These are phyloP conservation scores for Nicotiana rustica DNA, from an alignment of 305 asterid genomes.

Conservation along the genomic window DNA sequence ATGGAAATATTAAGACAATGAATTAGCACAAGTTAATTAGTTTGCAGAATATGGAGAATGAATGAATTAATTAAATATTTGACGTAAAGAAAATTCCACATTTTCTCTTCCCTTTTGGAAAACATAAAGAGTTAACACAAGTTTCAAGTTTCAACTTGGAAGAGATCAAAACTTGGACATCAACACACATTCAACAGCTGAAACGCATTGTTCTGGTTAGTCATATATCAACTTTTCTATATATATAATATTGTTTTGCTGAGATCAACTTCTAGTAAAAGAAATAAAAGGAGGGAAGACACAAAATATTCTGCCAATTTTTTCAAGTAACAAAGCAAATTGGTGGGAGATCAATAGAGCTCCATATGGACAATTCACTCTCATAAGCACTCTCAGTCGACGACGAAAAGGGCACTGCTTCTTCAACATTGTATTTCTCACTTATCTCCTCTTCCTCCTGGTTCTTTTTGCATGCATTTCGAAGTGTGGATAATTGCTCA, in stretches of 20 bases:
- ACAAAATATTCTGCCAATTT: neutral
- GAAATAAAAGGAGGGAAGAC: neutral
- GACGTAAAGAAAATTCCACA: no score
- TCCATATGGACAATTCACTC: conserved; percentile 64
- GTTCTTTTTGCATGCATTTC: conserved; percentile 56
- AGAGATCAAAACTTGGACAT: no score
- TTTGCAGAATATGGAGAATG: no score
- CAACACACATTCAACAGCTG: neutral
- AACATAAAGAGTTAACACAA: neutral
- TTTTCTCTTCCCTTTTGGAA: neutral
- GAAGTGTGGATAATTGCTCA: conserved; percentile 53
- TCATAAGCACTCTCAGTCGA: conserved; percentile 39
- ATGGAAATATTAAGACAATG: neutral
- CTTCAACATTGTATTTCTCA: conserved; percentile 1
- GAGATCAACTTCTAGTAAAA: no score
- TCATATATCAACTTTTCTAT: neutral
- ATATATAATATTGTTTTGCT: no score
- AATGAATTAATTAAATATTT: no score
- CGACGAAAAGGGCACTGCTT: conserved; percentile 2
- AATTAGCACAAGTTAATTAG: neutral
- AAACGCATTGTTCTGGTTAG: neutral
- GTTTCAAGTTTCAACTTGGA: neutral
- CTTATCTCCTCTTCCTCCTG: conserved; percentile 30
- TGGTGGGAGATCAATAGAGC: conserved; percentile 69
- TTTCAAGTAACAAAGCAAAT: conserved; percentile 62